Base-by-base conservation (phyloP, 495 filamentous ascomycete genomes). In the Lepraria neglecta region DNA sequence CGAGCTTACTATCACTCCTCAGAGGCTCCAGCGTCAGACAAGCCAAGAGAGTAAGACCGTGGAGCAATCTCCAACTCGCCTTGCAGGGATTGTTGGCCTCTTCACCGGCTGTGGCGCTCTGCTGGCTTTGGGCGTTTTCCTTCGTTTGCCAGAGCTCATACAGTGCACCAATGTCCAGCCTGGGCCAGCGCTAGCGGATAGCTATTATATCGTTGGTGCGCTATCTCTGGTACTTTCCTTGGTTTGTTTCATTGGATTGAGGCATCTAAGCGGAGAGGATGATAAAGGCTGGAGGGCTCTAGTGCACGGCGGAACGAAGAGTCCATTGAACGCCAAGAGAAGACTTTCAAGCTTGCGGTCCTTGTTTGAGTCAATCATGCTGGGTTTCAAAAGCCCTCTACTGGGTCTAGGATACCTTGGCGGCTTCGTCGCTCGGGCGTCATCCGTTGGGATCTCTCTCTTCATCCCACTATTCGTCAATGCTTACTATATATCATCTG, bases 401-500 rank as follows among this genome's bases (percentile, higher is more conserved):
- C 92, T 99, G 68, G 84, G 85, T 44, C 79, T 97, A 0, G 90
- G 88, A 19, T 99, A 97, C 67, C 74, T 97, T 0, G 94, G 92
- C 59, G 92, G 92, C 17, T 96, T 99, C 64, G 92, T 97, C 1
- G 94, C 95, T 5, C 85, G 94, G 55, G 90, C 94, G 12, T 96
- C 90, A n/a, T 95, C 91, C 0, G 92, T 99, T 46, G 92, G 87
- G 12, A 95, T 97, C 58, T 92, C 90, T 1, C 78, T 96, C 10
- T 99, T 97, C 75, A 86, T 99, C 54, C 95, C 94, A 6, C 79
- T 99, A 5, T 92, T 85, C 63, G 83, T 96, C 61, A 97, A 99
- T 68, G 79, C 86, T 44, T 96, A 90, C 71, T 98, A 92, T 72
- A 86, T 90, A 51, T 73, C 71, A n/a, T 84, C 87, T 53, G 91